phyloP scores from a whole-genome alignment of 208 protist species.

The Trypanosoma boissoni region DNA sequence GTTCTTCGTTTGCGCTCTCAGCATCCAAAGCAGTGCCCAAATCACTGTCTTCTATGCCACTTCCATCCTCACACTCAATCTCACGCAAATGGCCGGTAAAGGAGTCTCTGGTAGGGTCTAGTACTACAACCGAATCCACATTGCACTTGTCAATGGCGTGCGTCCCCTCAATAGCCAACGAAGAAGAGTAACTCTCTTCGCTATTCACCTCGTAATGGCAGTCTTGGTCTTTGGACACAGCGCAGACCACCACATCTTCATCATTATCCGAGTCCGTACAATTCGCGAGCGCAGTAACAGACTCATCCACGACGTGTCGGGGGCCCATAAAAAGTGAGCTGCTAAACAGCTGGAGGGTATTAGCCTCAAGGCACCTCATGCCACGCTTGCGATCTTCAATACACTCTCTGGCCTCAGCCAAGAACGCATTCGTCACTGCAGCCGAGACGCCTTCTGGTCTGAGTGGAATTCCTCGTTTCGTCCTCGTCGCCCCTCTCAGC shows the following conservation, averaged over 20 bases:
- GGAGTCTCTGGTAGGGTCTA: constrained; percentile 3
- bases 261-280: not conserved
- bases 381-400: constrained; percentile 35
- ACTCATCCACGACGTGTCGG: constrained; percentile 28
- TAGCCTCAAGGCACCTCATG: constrained; percentile 47
- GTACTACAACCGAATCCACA: constrained; percentile 17
- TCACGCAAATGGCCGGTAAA: constrained; percentile 13
- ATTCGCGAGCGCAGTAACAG: not conserved
- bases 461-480: constrained; percentile 11
- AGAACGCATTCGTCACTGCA: constrained; percentile 41
- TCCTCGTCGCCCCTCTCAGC: not conserved
- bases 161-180: not conserved
- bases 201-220: constrained; percentile 7
- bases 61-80: constrained; percentile 6
- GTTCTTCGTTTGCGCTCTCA: constrained; percentile 10
- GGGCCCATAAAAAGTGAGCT: constrained; percentile 85
- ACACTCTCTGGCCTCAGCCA: constrained; percentile 45
- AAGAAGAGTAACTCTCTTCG: constrained; percentile 12
- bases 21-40: not conserved
- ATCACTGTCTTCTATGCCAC: not conserved
- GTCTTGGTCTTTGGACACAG: not conserved
- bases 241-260: not conserved
- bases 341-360: constrained; percentile 54
- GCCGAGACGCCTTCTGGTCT: constrained; percentile 51
- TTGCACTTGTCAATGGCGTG: not conserved